These are phyloP conservation scores for Talaromyces liani DNA, from an alignment of 495 filamentous ascomycete genomes.

Conservation along the genomic window DNA sequence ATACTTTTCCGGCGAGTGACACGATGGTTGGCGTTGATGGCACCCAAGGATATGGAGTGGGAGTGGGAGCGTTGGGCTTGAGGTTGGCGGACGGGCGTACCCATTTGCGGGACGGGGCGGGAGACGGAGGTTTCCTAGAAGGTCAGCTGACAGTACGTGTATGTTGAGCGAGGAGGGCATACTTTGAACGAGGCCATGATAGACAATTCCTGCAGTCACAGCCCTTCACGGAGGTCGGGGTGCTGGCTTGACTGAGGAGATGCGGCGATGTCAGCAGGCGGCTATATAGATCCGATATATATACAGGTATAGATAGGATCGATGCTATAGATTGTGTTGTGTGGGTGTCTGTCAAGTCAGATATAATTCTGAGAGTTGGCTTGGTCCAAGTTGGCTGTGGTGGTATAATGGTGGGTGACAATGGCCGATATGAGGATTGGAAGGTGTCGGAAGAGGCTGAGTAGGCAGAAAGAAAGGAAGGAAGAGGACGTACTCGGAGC, in stretches of 20 bases:
- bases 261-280: background rate
- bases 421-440: constrained; percentile 1
- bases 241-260: constrained; percentile 3
- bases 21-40: constrained; percentile 73
- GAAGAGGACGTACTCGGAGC: background rate
- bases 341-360: background rate
- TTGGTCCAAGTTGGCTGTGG: background rate
- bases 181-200: constrained; percentile 45
- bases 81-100: constrained; percentile 10
- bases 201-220: constrained; percentile 28
- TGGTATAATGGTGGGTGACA: constrained; percentile 5
- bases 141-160: background rate
- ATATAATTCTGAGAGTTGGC: background rate
- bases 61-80: constrained; percentile 64
- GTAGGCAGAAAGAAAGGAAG: background rate
- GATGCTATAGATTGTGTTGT: background rate
- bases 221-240: constrained; percentile 17
- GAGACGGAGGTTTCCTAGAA: constrained; percentile 39
- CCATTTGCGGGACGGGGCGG: constrained; percentile 33
- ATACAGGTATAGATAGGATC: constrained; percentile 7
- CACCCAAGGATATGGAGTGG: constrained; percentile 71
- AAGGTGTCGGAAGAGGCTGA: constrained; percentile 5
- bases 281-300: background rate
- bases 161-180: constrained; percentile 5
- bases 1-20: constrained; percentile 92